Evolutionary conservation across 1,139 yeast species (phyloP), one percentile per base, ranked within the genome.

Genomic region (Geotrichum carabidarum): DNA sequence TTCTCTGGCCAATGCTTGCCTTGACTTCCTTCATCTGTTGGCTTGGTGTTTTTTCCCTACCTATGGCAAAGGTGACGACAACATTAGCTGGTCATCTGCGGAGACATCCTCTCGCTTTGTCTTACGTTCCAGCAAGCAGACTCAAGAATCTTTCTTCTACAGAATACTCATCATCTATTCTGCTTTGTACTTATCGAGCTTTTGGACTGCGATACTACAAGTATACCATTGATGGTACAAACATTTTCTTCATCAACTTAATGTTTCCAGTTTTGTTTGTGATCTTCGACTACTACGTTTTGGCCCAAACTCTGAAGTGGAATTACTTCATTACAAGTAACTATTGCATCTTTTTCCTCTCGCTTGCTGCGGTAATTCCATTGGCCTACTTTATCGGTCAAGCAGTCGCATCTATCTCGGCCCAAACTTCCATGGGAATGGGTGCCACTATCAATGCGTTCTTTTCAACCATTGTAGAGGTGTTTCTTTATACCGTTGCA

Each of bases 361-460:
- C 96, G 69, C 74, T 93, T 58, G 77, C 86, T 53, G 86, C 97
- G 1, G 88, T 93, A 58, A 81, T 93, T 50, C 99, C 99, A 2
- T 76, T 93, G 62, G 99, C 99, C 0, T 93, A 93, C 68, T 93
- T 91, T 69, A 91, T 93, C 64, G 99, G 99, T 2, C 98, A 93
- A 70, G 99, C 98, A 1, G 99, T 93, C 30, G 99, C 99, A 0
- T 91, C 98, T 1, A 93, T 93, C 60, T 87, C 96, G 2, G 98
- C 99, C 0, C 99, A 94, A 72, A 89, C 97, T 0, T 91, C 98
- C 0, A 93, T 93, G 98, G 97, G 98, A n/a, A 84, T 93, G 61
- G 99, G 99, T 74, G 99, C 99, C 1, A 96, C 91, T 0, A 90
- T 93, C 63, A 93, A 93, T 70, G 99, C 99, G 0, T 91, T 94